phyloP scores from a whole-genome alignment of 768 basidiomycete species.

The Hemileccinum rubropunctum region DNA sequence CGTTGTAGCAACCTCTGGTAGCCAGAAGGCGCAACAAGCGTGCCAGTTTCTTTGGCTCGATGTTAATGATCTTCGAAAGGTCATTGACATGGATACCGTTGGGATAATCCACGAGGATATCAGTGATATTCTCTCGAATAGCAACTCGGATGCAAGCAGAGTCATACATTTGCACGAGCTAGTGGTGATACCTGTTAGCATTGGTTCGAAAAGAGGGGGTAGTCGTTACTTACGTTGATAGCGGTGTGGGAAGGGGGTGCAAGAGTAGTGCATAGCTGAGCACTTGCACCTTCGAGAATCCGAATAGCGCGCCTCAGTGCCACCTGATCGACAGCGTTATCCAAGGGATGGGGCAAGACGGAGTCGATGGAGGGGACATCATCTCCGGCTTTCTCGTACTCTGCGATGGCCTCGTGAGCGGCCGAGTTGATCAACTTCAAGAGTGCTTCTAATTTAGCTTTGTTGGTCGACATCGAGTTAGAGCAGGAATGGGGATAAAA shows the following conservation, averaged over 20 bases:
- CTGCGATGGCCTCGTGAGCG: constrained; percentile 31
- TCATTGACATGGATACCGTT: constrained; percentile 31
- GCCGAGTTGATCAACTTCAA: constrained; percentile 32
- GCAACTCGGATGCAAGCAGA: constrained; percentile 29
- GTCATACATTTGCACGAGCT: constrained; percentile 29
- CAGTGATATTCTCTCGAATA: constrained; percentile 26
- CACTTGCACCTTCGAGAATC: constrained; percentile 36
- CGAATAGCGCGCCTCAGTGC: constrained; percentile 25
- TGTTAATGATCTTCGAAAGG: constrained; percentile 18
- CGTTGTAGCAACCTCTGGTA: constrained; percentile 29
- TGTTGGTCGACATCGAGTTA: constrained; percentile 18
- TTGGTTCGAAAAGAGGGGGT: neutral
- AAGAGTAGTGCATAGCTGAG: constrained; percentile 34
- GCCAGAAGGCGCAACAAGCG: constrained; percentile 31
- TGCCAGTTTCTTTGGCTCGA: constrained; percentile 28
- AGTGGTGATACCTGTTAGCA: neutral
- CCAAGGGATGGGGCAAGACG: constrained; percentile 34
- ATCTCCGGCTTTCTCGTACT: constrained; percentile 29
- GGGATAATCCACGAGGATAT: constrained; percentile 27
- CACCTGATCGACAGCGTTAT: constrained; percentile 22
- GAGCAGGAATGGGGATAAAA: too few species aligned
- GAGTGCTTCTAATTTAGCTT: constrained; percentile 25
- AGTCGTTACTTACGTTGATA: constrained; percentile 26
- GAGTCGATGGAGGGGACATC: constrained; percentile 36
- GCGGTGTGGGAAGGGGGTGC: constrained; percentile 34